Percentiles rank a stretch among this genome's conserved stretches.
These are phyloP conservation scores for Stemphylium lycopersici DNA, from an alignment of 2,329 filamentous ascomycete species.

Conservation along the genomic window DNA sequence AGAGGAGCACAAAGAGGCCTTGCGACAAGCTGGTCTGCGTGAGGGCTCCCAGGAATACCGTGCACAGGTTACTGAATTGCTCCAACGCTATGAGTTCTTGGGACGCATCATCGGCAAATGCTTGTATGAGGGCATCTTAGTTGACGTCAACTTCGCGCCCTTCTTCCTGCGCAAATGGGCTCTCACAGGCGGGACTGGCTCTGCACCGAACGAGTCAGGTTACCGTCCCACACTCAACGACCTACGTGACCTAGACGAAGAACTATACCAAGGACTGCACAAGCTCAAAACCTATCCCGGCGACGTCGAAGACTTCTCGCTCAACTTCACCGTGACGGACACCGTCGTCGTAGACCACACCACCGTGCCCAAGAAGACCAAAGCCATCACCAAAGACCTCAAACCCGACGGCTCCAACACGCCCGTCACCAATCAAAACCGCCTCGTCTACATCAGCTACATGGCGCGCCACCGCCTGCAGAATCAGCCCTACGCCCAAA, in stretches of 20 bases:
- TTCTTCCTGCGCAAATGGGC: slow-evolving; percentile 98
- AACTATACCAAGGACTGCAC: slow-evolving; percentile 83
- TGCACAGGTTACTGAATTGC: slow-evolving; percentile 63
- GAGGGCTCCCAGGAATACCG: slow-evolving; percentile 65
- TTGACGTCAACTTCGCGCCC: slow-evolving; percentile 89
- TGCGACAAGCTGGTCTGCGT: slow-evolving; percentile 59
- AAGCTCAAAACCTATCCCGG: slow-evolving; percentile 84
- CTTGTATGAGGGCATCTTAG: slow-evolving; percentile 93
- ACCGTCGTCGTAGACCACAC: slow-evolving; percentile 53
- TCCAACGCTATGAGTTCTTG: slow-evolving; percentile 85
- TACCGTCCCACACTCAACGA: slow-evolving; percentile 96
- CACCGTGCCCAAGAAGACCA: slow-evolving; percentile 50
- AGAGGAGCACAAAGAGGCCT: slow-evolving; percentile 68
- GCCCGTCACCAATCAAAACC: slow-evolving; percentile 87
- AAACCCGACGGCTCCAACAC: slow-evolving; percentile 77
- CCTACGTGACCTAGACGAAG: slow-evolving; percentile 87
- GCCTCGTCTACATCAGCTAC: slow-evolving; percentile 91
- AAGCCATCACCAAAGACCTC: slow-evolving; percentile 75
- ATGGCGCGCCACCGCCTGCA: slow-evolving; percentile 87
- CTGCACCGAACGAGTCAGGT: slow-evolving; percentile 69
- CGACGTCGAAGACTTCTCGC: slow-evolving; percentile 77
- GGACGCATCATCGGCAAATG: slow-evolving; percentile 95
- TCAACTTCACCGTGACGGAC: slow-evolving; percentile 91
- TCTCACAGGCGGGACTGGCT: slow-evolving; percentile 68
- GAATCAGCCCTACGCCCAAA: slow-evolving; percentile 79